Base-by-base conservation (phyloP, 495 filamentous ascomycete species). In the Penicillium cosmopolitanum region DNA sequence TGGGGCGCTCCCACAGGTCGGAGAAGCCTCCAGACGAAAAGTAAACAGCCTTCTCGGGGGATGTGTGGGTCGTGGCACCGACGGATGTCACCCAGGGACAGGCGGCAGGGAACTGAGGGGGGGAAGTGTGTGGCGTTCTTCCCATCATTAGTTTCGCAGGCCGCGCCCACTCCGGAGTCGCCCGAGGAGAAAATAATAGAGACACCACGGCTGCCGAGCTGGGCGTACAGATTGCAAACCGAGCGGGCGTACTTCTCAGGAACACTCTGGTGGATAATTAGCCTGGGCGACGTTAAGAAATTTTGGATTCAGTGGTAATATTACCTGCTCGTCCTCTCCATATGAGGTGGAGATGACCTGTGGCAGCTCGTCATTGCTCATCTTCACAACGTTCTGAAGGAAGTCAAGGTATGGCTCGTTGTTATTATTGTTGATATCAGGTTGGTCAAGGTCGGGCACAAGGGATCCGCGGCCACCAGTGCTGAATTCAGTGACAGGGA, bases 391-490 rank as follows among this genome's bases (percentile, higher is more conserved):
- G 60, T 85, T 85, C 23, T 86, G 80, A 34, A 92, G 81, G 62
- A 87, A 91, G 2, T 86, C 82, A 5, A 93, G 76, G 68, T 90
- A 95, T 0, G 90, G 90, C 79, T 93, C 89, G 70, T 92, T 92
- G 57, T 76, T 78, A 64, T 89, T 82, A 63, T 82, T 58, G 44
- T 76, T 65, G 10, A 70, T 61, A 48, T 78, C 70, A 1, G 86
- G 87, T 63, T 85, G 70, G 56, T 82, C 80, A 9, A 83, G 72
- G 56, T 90, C 87, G 1, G 89, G 88, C 9, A 86, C 76, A 33
- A 90, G 82, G 2, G 78, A 77, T 11, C 77, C 86, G 36, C 80
- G 81, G 36, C 88, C 88, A 23, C 84, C 87, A 16, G 87, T 89
- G 69, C 78, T 88, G 74, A 83, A 91, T 56, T 88, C 86, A 1